Base-by-base conservation (phyloP, 768 basidiomycete species). In the Agaricus bisporus region DNA sequence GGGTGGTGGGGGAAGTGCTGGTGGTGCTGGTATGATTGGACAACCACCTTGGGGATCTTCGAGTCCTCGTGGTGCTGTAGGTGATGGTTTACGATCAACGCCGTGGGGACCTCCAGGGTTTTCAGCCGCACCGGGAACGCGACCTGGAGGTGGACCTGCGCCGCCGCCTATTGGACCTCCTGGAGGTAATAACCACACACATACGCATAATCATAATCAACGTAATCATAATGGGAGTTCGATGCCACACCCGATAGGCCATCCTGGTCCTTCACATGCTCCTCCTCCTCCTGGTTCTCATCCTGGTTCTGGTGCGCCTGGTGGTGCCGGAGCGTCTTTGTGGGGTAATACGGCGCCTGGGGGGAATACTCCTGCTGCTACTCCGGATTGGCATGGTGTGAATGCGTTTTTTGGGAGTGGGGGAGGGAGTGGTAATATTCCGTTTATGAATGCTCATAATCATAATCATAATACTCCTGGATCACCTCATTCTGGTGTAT, bases 361-460 rank as follows among this genome's bases (percentile, higher is more conserved):
- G 15, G 32, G 32, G 8, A 32, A 32, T 32, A 66, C 63, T 42
- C 59, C 25, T 46, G 44, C 12, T 28, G 4, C 43, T 44, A 4
- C 18, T 43, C 26, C 44, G 6, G 75, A 77, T 15, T 84, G 82
- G 82, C 80, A 80, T 55, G 69, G 76, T 10, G 57, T 60, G 48
- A 56, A 45, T 35, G 26, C 75, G 22, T 82, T 78, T 60, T 82
- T 77, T 61, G 65, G 73, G 17, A 71, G 67, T 41, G 38, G 38
- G 2, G 38, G 38, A 3, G 38, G 38, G 15, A 17, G 38, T 39
- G 17, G 17, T 17, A 39, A 17, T 39, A 17, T 14, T 17, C 68
- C 74, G 38, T 83, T 80, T 58, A 59, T 77, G 49, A 70, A 71
- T 38, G 32, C 32, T 32, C 76, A 76, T 32, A 66, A 70, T 55